Evolutionary conservation across 208 protist species (phyloP), one percentile per base, ranked within the genome.

Genomic region (Tritrichomonas musculus): DNA sequence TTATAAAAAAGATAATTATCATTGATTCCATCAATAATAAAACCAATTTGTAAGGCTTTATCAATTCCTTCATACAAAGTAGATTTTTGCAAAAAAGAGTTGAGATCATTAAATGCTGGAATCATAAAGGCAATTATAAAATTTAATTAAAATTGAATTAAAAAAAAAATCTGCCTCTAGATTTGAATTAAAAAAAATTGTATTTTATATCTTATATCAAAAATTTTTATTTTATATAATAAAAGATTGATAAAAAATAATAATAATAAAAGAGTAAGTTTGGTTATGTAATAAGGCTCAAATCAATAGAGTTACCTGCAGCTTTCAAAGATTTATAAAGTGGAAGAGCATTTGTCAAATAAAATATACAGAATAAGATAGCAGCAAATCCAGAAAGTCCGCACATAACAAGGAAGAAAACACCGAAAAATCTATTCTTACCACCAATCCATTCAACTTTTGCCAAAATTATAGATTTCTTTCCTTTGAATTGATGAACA

Each of bases 401-500:
- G 64, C 97, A 97, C 30, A 98, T 95, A 49, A 95, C 94, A 50
- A 99, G 95, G 95, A 98, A 99, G 57, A 97, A 96, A 69, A 94
- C 96, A 14, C 97, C 96, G 50, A 99, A 96, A 93, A 98, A 98
- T 30, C 92, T 94, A 94, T 98, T 99, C 49, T 96, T 97, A 36
- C 98, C 98, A 41, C 98, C 98, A 17, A 99, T 95, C 96, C 97
- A 98, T 64, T 97, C 97, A 17, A 97, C 94, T 22, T 97, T 98
- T 11, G 97, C 96, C 25, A 99, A 92, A 0, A 98, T 96, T 73
- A 99, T 97, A 47, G 94, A 96, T 95, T 99, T 99, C 65, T 95
- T 96, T 14, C 98, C 98, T 39, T 95, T 93, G 95, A 98, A 99
- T 44, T 95, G 93, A 17, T 88, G 49, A 14, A 98, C 97, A 80